Evolutionary conservation across 805 yeast genomes (phyloP).

Genomic region (Komagataella ulmi): DNA sequence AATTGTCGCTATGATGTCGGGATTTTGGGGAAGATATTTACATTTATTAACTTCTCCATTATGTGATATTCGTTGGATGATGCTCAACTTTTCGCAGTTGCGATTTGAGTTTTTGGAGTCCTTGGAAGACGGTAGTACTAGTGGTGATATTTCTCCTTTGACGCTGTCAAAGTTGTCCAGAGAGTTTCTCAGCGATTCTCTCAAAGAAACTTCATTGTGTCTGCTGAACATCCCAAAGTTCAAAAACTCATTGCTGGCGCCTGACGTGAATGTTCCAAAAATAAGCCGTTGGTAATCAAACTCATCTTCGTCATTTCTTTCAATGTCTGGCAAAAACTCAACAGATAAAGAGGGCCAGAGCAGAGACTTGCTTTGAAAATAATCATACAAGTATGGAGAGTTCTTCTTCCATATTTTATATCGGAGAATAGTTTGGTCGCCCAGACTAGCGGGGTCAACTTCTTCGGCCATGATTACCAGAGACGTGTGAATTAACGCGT

Average conservation of each 20-base stretch:
- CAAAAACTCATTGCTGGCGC: constrained; percentile 36
- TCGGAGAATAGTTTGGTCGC: background rate
- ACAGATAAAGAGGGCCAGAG: constrained; percentile 53
- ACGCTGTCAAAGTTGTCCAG: constrained; percentile 16
- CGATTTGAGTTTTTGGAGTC: constrained; percentile 11
- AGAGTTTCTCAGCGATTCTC: background rate
- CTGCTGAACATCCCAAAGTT: constrained; percentile 11
- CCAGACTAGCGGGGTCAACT: background rate
- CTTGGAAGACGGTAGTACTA: constrained; percentile 16
- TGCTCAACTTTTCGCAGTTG: constrained; percentile 15
- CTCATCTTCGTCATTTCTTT: constrained; percentile 4
- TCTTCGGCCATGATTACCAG: background rate
- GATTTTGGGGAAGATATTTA: constrained; percentile 73
- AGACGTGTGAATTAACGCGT: background rate
- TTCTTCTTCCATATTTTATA: constrained; percentile 43
- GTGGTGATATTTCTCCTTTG: constrained; percentile 15
- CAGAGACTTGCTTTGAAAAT: constrained; percentile 35
- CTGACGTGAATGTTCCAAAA: constrained; percentile 53
- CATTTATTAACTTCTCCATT: constrained; percentile 64
- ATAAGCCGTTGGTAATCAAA: constrained; percentile 25
- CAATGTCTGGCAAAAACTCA: constrained; percentile 51
- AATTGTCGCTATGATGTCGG: constrained; percentile 65
- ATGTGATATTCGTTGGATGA: constrained; percentile 49
- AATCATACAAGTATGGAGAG: constrained; percentile 39
- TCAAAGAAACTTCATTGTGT: background rate